Percentiles rank a stretch among this genome's conserved stretches.
These are phyloP conservation scores for Boeremia exigua DNA, from an alignment of 2,329 filamentous ascomycete species.

Conservation along the genomic window DNA sequence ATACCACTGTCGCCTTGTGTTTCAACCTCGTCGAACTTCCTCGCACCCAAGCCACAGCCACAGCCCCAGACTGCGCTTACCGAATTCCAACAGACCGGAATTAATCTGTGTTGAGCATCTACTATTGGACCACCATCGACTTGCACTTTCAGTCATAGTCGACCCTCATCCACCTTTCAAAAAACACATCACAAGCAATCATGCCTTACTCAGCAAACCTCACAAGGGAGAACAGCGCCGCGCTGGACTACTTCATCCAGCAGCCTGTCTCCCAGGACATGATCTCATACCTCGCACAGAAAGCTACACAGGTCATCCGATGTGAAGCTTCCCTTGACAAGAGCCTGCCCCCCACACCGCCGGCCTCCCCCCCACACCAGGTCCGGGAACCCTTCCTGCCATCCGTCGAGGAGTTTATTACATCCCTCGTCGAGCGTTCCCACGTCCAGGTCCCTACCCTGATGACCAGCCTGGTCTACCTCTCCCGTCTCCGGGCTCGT, in stretches of 20 bases:
- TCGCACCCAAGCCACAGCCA: conserved; percentile 37
- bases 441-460: conserved; percentile 97
- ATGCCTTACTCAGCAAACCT: conserved; percentile 56
- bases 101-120: conserved; percentile 29
- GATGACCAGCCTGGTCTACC: conserved; percentile 96
- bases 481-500: conserved; percentile 79
- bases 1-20: conserved; percentile 33
- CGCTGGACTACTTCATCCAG: conserved; percentile 82
- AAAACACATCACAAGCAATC: conserved; percentile 26
- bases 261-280: conserved; percentile 76
- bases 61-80: conserved; percentile 46
- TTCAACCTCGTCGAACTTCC: conserved; percentile 36
- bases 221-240: conserved; percentile 67
- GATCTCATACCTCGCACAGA: conserved; percentile 77
- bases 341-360: conserved; percentile 64
- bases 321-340: conserved; percentile 67
- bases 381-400: conserved; percentile 67
- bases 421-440: conserved; percentile 85
- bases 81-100: conserved; percentile 39
- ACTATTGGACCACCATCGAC: conserved; percentile 18
- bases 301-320: conserved; percentile 78
- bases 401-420: conserved; percentile 88
- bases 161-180: conserved; percentile 16
- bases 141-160: conserved; percentile 13
- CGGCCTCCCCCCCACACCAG: conserved; percentile 63